These are phyloP conservation scores for Diaporthe nobilis DNA, from an alignment of 2,329 filamentous ascomycete genomes.

Conservation along the genomic window DNA sequence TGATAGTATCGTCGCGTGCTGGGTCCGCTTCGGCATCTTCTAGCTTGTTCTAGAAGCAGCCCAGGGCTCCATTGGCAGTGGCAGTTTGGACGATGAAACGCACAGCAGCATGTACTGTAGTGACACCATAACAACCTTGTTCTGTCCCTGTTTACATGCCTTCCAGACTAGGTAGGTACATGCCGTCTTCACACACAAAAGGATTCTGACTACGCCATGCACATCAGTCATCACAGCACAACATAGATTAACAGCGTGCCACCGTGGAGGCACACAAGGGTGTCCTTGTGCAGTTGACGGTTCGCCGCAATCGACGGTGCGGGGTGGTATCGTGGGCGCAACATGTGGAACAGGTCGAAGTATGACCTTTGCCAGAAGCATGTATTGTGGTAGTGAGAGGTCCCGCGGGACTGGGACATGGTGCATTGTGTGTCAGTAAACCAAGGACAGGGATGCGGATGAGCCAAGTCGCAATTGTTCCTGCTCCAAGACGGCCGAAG, in stretches of 20 bases:
- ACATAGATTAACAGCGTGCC: background rate
- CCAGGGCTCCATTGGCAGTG: background rate
- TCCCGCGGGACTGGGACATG: background rate
- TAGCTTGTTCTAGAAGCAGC: conserved; percentile 23
- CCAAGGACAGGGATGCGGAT: background rate
- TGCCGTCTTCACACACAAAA: background rate
- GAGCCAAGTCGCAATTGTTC: background rate
- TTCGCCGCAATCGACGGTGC: background rate
- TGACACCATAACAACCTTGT: background rate
- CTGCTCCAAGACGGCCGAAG: background rate
- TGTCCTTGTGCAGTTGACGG: too few species aligned
- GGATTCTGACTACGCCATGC: background rate
- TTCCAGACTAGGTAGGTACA: conserved; percentile 22
- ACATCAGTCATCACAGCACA: background rate
- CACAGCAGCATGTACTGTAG: background rate
- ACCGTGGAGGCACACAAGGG: background rate
- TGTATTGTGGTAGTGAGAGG: background rate
- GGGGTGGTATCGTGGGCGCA: background rate
- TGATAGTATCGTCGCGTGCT: background rate
- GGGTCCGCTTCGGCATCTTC: background rate
- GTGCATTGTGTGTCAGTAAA: background rate
- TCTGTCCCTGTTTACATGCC: conserved; percentile 1
- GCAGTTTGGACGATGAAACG: background rate
- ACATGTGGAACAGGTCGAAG: background rate
- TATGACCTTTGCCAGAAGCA: background rate